phyloP scores from a whole-genome alignment of 164 flowering plant genomes.

The Cinnamomum chago region DNA sequence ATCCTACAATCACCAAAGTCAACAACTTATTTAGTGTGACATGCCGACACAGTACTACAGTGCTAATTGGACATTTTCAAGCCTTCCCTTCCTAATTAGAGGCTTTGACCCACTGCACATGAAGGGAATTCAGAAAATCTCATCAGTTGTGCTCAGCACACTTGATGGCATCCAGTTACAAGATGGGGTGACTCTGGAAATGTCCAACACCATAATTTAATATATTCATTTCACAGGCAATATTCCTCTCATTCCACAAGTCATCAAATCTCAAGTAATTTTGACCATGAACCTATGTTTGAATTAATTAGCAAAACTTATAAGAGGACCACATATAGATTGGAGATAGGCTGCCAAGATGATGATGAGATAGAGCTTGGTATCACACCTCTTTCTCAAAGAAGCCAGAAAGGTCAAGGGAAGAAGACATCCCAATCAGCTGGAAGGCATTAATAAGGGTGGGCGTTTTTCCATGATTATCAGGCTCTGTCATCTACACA shows the following conservation, averaged over 20 bases:
- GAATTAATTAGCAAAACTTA: background rate
- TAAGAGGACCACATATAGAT: background rate
- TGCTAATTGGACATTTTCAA: too few species aligned
- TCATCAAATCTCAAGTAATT: background rate
- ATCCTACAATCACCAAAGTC: conserved; percentile 41
- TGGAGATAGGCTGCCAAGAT: too few species aligned
- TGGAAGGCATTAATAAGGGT: conserved; percentile 83
- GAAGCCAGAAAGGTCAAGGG: conserved; percentile 91
- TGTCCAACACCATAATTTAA: background rate
- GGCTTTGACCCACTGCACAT: background rate
- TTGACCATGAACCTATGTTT: background rate
- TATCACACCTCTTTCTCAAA: conserved; percentile 82
- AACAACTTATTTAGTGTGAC: too few species aligned
- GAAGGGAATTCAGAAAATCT: too few species aligned
- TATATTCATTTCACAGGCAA: background rate
- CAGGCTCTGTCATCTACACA: conserved; percentile 43
- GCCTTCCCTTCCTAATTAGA: background rate
- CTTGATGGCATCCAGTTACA: background rate
- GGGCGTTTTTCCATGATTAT: conserved; percentile 42
- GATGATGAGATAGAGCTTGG: too few species aligned
- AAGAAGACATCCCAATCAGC: conserved; percentile 94
- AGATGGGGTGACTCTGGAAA: background rate
- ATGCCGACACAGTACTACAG: too few species aligned
- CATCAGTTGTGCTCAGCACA: background rate
- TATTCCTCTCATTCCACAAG: background rate